A percentile compares a stretch with the other conserved stretches of the same genome.
phyloP scores from a whole-genome alignment of 1,284 basidiomycete species.

The Tylopilus sp. region DNA sequence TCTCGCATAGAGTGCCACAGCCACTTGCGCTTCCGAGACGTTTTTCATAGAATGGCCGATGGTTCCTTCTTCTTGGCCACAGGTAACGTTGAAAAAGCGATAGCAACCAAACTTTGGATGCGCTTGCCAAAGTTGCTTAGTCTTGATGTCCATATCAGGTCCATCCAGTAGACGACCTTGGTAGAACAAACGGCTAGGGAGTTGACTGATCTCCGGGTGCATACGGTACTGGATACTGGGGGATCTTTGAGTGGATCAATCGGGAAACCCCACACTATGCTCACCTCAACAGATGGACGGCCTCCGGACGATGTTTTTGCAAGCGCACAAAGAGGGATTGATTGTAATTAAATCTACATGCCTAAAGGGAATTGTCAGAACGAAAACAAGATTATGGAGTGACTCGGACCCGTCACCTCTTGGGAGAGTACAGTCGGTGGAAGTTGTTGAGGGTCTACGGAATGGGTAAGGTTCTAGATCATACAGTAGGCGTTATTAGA shows the following conservation, averaged over 20 bases:
- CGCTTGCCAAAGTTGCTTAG: slow-evolving; percentile 83
- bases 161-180: slow-evolving; percentile 80
- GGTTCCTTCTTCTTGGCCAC: slow-evolving; percentile 55
- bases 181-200: slow-evolving; percentile 93
- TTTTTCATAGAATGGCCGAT: slow-evolving; percentile 79
- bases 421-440: slow-evolving; percentile 95
- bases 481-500: background rate
- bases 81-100: slow-evolving; percentile 79
- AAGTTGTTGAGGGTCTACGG: slow-evolving; percentile 88
- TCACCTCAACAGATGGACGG: slow-evolving; percentile 89
- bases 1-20: slow-evolving; percentile 76
- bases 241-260: slow-evolving; percentile 8
- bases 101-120: slow-evolving; percentile 83
- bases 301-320: slow-evolving; percentile 72
- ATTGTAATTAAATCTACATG: slow-evolving; percentile 78
- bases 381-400: background rate
- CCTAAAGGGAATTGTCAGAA: slow-evolving; percentile 41
- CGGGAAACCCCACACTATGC: slow-evolving; percentile 12
- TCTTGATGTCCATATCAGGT: slow-evolving; percentile 83
- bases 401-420: slow-evolving; percentile 42
- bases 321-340: slow-evolving; percentile 94
- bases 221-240: slow-evolving; percentile 97
- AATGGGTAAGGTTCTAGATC: background rate
- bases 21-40: slow-evolving; percentile 69
- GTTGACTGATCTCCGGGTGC: slow-evolving; percentile 92